A percentile compares a stretch with the other conserved stretches of the same genome.
Conservation (phyloP, 208 protist species). For the Jaenimonas drosophilae region DNA sequence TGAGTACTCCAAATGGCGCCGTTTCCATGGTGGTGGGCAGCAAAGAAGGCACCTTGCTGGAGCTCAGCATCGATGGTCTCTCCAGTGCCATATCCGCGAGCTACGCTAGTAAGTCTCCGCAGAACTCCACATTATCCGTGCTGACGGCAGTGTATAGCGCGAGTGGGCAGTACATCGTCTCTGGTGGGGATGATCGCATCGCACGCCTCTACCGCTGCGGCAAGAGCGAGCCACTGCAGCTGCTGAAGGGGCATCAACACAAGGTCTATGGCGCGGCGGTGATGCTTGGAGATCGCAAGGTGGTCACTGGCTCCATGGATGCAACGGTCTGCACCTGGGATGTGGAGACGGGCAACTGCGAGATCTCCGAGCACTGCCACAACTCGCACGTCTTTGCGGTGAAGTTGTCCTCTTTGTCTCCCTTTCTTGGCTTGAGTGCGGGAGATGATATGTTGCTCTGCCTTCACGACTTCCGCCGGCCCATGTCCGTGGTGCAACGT, state of each 20-base stretch:
- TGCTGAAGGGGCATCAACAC: conserved; percentile 20
- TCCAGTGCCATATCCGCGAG: too few species aligned
- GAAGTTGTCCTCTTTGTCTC: conserved; percentile 11
- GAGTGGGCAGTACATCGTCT: conserved; percentile 9
- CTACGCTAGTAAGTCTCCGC: background rate
- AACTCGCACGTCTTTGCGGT: conserved; percentile 51
- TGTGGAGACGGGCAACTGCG: conserved; percentile 17
- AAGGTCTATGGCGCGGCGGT: conserved; percentile 31
- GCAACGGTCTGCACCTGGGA: conserved; percentile 30
- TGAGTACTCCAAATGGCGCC: background rate
- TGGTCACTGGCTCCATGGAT: conserved; percentile 19
- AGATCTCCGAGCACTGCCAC: conserved; percentile 20
- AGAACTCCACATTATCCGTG: conserved; percentile 3
- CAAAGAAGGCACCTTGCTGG: background rate
- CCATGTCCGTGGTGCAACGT: conserved; percentile 20
- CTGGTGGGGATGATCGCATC: conserved; percentile 10
- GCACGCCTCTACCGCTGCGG: conserved; percentile 9
- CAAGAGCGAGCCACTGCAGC: background rate
- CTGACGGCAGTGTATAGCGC: conserved; percentile 10
- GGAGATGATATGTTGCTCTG: conserved; percentile 40
- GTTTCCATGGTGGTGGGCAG: background rate
- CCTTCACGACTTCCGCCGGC: conserved; percentile 54
- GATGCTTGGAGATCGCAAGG: conserved; percentile 7
- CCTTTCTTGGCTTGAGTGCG: conserved; percentile 34
- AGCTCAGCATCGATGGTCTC: too few species aligned